Percentiles rank a stretch among this genome's conserved stretches.
Conservation (phyloP, 2,329 filamentous ascomycete species). For the Phaeophleospora eucalypticola region DNA sequence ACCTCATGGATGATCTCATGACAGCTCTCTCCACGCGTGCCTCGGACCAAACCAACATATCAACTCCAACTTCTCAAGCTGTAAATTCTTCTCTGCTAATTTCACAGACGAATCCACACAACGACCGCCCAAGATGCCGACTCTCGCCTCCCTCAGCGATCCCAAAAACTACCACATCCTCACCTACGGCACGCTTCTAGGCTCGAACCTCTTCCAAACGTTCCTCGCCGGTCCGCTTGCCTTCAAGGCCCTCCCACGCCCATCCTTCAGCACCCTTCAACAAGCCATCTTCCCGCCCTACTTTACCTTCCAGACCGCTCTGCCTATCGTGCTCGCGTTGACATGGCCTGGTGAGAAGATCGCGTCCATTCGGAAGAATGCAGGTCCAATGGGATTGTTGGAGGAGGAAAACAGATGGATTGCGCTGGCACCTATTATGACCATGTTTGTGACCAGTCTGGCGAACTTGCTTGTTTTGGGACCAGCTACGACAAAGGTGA, state of each 20-base stretch:
- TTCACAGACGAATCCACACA: neutral
- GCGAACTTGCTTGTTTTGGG: constrained; percentile 68
- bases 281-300: constrained; percentile 80
- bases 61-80: neutral
- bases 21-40: neutral
- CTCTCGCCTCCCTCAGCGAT: constrained; percentile 53
- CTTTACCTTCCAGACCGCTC: constrained; percentile 74
- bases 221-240: constrained; percentile 72
- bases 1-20: constrained; percentile 8
- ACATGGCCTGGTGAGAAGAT: constrained; percentile 67
- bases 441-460: constrained; percentile 66
- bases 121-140: constrained; percentile 35
- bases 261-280: constrained; percentile 78
- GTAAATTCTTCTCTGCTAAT: neutral
- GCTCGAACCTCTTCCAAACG: constrained; percentile 81
- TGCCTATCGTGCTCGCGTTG: constrained; percentile 68
- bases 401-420: constrained; percentile 58
- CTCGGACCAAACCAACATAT: neutral
- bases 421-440: constrained; percentile 64
- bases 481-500: constrained; percentile 69
- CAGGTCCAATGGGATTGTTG: constrained; percentile 42
- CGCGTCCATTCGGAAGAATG: constrained; percentile 22
- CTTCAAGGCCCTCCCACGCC: constrained; percentile 70
- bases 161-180: constrained; percentile 75
- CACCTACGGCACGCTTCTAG: constrained; percentile 73